phyloP scores from a whole-genome alignment of 1,284 basidiomycete species.

The Peniophora sp. region DNA sequence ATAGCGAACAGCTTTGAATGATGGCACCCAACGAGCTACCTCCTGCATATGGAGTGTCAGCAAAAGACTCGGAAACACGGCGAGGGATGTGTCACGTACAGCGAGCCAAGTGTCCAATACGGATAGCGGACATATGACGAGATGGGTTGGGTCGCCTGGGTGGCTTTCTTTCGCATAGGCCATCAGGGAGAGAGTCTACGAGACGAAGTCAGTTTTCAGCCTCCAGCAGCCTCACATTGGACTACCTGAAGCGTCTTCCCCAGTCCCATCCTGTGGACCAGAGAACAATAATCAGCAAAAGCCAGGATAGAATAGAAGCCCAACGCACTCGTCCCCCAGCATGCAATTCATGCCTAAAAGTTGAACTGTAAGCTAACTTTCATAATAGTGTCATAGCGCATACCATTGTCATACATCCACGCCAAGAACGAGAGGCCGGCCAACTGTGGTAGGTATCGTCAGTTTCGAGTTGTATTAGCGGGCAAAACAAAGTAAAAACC shows the following conservation, averaged over 20 bases:
- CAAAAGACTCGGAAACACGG: neutral
- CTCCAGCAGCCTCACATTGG: neutral
- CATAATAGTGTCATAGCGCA: neutral
- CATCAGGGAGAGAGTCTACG: constrained; percentile 49
- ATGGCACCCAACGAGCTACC: constrained; percentile 46
- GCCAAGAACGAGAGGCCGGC: constrained; percentile 45
- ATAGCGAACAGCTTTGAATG: constrained; percentile 38
- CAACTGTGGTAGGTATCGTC: constrained; percentile 22
- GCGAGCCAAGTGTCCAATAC: constrained; percentile 51
- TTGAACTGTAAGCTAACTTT: too few species aligned
- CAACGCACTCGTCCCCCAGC: constrained; percentile 47
- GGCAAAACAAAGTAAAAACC: constrained; percentile 20
- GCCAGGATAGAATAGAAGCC: neutral
- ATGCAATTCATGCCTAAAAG: constrained; percentile 48
- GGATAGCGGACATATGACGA: constrained; percentile 55
- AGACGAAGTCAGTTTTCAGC: constrained; percentile 3
- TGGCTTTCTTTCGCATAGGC: constrained; percentile 41
- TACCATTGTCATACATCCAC: constrained; percentile 51
- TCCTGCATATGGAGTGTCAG: constrained; percentile 26
- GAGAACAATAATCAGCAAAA: constrained; percentile 6
- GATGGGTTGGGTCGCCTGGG: constrained; percentile 37
- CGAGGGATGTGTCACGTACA: constrained; percentile 22
- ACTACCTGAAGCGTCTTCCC: constrained; percentile 57
- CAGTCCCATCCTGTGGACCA: constrained; percentile 45
- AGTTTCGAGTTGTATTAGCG: neutral